Conservation (phyloP, 2,329 filamentous ascomycete species). For the Trichoderma semiorbis region DNA sequence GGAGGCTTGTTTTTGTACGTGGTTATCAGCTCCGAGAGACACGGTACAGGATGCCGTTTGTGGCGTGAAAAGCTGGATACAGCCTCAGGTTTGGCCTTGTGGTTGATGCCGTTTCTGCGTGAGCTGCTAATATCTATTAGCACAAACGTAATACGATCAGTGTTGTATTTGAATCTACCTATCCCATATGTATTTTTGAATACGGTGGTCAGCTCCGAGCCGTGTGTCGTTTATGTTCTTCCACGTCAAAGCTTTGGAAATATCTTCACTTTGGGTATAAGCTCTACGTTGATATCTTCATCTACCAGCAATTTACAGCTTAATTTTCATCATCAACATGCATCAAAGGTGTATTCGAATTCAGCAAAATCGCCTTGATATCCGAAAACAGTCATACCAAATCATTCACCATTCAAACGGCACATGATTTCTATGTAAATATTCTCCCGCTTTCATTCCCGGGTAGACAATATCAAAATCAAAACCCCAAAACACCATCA, state of each 20-base stretch:
- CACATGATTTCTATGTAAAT: neutral
- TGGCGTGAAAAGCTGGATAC: neutral
- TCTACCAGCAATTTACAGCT: neutral
- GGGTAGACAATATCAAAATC: neutral
- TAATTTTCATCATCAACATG: neutral
- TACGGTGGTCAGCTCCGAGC: neutral
- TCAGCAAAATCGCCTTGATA: neutral
- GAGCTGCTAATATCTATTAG: neutral
- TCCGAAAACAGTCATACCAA: neutral
- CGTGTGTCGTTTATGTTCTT: neutral
- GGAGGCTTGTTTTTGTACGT: neutral
- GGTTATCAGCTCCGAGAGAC: neutral
- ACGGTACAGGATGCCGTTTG: neutral
- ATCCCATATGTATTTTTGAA: accelerated
- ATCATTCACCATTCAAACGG: neutral
- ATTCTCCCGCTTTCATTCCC: neutral
- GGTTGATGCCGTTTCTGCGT: neutral
- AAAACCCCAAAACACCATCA: neutral
- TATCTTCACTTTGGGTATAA: neutral
- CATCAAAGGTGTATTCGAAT: neutral
- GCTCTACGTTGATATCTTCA: neutral
- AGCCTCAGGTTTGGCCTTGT: neutral
- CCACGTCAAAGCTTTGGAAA: neutral
- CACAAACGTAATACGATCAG: neutral
- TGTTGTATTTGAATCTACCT: neutral